A percentile compares a stretch with the other conserved stretches of the same genome.
Conservation (phyloP, 2,329 filamentous ascomycete species). For the Neurospora crassa region DNA sequence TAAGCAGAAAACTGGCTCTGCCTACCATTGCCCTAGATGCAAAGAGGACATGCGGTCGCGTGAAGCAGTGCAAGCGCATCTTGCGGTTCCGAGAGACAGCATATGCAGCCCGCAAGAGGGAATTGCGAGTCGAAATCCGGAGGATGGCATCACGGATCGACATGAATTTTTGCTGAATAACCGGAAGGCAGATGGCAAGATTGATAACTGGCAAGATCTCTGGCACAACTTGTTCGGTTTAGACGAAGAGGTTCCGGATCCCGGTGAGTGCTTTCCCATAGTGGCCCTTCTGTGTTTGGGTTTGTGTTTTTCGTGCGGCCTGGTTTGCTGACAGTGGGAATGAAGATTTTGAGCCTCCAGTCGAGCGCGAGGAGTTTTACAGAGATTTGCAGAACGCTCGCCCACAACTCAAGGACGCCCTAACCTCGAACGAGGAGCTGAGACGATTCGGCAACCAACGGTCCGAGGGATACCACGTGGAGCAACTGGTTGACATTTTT, state of each 20-base stretch:
- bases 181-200: slow-evolving; percentile 14
- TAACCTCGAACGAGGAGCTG: slow-evolving; percentile 1
- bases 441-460: not conserved
- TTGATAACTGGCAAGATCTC: slow-evolving; percentile 14
- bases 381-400: slow-evolving; percentile 7
- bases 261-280: slow-evolving; percentile 5
- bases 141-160: slow-evolving; percentile 15
- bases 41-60: slow-evolving; percentile 9
- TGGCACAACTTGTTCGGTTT: slow-evolving; percentile 14
- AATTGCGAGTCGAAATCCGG: slow-evolving; percentile 11
- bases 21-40: slow-evolving; percentile 16
- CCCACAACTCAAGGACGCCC: not conserved
- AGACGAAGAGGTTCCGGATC: slow-evolving; percentile 4
- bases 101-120: slow-evolving; percentile 11
- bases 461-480: not conserved
- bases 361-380: slow-evolving; percentile 17
- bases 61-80: slow-evolving; percentile 9
- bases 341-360: slow-evolving; percentile 16
- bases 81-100: slow-evolving; percentile 4
- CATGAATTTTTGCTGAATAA: slow-evolving; percentile 15
- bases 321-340: not conserved
- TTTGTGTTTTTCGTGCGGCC: not conserved
- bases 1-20: slow-evolving; percentile 5
- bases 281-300: not conserved
- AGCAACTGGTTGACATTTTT: slow-evolving; percentile 3